Conservation (phyloP, 257 asterid genomes). For the Ocimum tenuiflorum region DNA sequence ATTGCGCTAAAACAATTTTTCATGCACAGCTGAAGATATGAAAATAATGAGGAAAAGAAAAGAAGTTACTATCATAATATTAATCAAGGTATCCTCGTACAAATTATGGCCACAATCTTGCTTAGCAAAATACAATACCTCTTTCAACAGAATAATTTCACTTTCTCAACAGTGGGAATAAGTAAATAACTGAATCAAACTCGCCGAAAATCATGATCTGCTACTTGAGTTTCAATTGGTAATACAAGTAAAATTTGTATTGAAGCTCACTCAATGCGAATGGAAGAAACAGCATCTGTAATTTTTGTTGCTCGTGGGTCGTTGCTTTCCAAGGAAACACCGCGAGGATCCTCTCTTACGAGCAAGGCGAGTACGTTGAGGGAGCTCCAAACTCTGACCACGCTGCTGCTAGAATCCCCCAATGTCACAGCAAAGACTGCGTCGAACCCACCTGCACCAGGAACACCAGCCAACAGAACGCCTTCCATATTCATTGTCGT, state of each 20-base stretch:
- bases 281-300: conserved; percentile 48
- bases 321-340: conserved; percentile 56
- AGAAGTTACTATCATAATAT: no score
- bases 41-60: no score
- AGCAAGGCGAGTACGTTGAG: conserved; percentile 72
- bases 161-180: conserved; percentile 1
- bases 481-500: conserved; percentile 77
- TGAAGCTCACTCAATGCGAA: conserved; percentile 38
- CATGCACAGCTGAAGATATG: no score
- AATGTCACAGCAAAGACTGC: conserved; percentile 83
- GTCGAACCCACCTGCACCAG: conserved; percentile 98
- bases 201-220: neutral
- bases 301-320: conserved; percentile 63
- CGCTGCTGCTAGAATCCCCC: conserved; percentile 50
- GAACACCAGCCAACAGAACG: conserved; percentile 83
- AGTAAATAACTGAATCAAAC: neutral
- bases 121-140: no score
- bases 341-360: conserved; percentile 83
- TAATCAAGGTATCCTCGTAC: neutral
- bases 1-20: no score
- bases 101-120: neutral
- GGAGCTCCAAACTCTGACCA: conserved; percentile 66
- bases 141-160: neutral
- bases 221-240: neutral
- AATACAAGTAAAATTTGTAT: neutral